These are phyloP conservation scores for Gossypium davidsonii DNA, from an alignment of 441 rosid genomes.

Conservation along the genomic window DNA sequence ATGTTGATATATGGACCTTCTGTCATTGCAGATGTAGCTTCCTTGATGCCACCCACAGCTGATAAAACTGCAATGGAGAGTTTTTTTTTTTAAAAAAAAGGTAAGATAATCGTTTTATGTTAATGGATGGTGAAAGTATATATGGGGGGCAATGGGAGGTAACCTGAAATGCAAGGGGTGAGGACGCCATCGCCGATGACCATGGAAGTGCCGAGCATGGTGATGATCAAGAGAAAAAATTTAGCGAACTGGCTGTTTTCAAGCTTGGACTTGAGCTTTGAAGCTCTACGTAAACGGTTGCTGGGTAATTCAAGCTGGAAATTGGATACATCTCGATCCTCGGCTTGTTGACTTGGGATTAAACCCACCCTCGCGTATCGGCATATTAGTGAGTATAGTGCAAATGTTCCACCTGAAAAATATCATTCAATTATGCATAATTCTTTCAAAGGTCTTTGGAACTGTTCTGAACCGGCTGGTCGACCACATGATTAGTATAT, in stretches of 20 bases:
- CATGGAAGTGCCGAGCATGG: conserved; percentile 63
- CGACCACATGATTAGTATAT: too few species aligned
- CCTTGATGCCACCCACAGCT: conserved; percentile 48
- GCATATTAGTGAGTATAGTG: conserved; percentile 45
- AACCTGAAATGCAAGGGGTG: conserved; percentile 53
- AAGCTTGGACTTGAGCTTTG: conserved; percentile 27
- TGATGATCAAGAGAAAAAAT: conserved; percentile 36
- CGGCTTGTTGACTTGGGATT: conserved; percentile 41
- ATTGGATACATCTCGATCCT: conserved; percentile 37
- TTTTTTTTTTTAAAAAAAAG: too few species aligned
- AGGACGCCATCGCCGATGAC: conserved; percentile 63
- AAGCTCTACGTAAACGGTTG: conserved; percentile 29
- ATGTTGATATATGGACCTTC: conserved; percentile 19
- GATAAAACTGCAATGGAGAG: conserved; percentile 35
- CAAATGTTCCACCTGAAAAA: conserved; percentile 37
- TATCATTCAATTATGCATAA: background rate
- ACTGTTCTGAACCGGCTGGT: too few species aligned
- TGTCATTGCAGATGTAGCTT: conserved; percentile 31
- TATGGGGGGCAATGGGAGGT: background rate
- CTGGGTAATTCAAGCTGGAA: conserved; percentile 35
- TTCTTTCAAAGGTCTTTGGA: too few species aligned
- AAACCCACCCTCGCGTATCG: conserved; percentile 48
- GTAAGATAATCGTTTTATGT: too few species aligned
- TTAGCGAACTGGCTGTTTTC: conserved; percentile 36
- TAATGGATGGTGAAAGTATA: too few species aligned